Evolutionary conservation across 148 eudicot genomes (phyloP).

Genomic region (Rhododendron ferrugineum): DNA sequence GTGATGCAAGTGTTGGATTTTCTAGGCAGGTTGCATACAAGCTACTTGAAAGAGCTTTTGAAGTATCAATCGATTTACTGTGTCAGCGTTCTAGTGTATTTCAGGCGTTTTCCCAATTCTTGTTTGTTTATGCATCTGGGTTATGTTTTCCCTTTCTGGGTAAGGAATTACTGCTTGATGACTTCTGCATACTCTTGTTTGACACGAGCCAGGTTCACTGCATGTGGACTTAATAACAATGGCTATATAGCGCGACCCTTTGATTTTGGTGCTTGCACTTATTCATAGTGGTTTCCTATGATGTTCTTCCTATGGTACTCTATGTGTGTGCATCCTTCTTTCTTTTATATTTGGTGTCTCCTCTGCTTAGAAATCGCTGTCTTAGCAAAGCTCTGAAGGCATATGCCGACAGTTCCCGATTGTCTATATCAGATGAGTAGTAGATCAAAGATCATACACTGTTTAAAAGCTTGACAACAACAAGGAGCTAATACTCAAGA

Average conservation of each 20-base stretch:
- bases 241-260: neutral
- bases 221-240: neutral
- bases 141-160: neutral
- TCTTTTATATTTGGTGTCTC: neutral
- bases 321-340: neutral
- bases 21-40: neutral
- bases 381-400: neutral
- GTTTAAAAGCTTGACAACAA: neutral
- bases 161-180: slow-evolving; percentile 3
- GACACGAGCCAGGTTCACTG: neutral
- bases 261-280: neutral
- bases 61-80: neutral
- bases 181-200: neutral
- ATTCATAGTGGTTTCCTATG: neutral
- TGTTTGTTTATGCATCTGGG: neutral
- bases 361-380: neutral
- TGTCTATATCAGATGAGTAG: neutral
- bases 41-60: neutral
- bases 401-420: neutral
- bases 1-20: slow-evolving; percentile 3
- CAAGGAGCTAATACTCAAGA: neutral
- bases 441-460: neutral
- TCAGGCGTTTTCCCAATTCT: neutral
- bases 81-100: neutral
- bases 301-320: neutral